Conservation (phyloP, 306 rosid species). For the Hippophae tibetana region DNA sequence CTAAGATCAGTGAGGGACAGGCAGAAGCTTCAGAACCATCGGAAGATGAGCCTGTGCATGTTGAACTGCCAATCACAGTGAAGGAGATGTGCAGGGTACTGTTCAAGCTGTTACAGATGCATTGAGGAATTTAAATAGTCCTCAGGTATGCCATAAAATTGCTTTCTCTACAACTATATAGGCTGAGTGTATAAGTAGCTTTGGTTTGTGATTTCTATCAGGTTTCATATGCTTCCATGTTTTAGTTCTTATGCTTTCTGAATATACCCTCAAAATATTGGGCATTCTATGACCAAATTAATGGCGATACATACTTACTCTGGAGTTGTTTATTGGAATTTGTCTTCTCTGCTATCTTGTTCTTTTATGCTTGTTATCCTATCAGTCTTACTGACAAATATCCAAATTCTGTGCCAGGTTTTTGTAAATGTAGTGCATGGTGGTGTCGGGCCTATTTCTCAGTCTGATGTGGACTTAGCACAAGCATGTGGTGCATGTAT, state of each 20-base stretch:
- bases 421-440: slow-evolving; percentile 73
- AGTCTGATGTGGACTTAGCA: slow-evolving; percentile 82
- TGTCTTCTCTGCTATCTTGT: not conserved
- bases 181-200: not conserved
- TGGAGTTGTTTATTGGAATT: not conserved
- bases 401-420: slow-evolving; percentile 46
- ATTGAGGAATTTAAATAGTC: slow-evolving; percentile 68
- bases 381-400: slow-evolving; percentile 6
- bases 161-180: not conserved
- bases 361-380: not conserved
- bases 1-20: slow-evolving; percentile 32
- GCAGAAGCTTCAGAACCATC: slow-evolving; percentile 37
- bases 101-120: slow-evolving; percentile 97
- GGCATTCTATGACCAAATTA: not conserved
- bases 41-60: slow-evolving; percentile 44
- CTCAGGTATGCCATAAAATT: slow-evolving; percentile 53
- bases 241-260: not conserved
- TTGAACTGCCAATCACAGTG: slow-evolving; percentile 87
- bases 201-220: not conserved
- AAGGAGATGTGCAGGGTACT: slow-evolving; percentile 95
- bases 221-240: not conserved
- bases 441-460: slow-evolving; percentile 83
- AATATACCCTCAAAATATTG: not conserved
- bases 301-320: not conserved
- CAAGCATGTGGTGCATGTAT: slow-evolving; percentile 93